phyloP scores from a whole-genome alignment of 2,329 filamentous ascomycete genomes.

The Ascocoryne sarcoides region DNA sequence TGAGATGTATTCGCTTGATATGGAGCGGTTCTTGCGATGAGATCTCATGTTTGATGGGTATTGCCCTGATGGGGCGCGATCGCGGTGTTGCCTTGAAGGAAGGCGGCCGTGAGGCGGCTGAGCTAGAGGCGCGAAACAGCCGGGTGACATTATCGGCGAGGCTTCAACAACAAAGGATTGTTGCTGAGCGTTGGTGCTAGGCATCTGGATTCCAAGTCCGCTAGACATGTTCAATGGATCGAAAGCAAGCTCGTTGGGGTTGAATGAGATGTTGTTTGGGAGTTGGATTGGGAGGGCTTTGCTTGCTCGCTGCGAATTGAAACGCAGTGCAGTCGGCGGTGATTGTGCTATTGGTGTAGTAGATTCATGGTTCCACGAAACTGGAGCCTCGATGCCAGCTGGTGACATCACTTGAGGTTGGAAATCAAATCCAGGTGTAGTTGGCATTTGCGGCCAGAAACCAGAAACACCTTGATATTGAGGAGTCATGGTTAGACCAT shows the following conservation, averaged over 20 bases:
- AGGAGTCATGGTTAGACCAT: conserved; percentile 16
- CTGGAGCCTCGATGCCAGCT: conserved; percentile 13
- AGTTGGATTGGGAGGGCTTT: conserved; percentile 24
- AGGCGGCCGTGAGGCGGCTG: conserved; percentile 3
- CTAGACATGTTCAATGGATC: conserved; percentile 12
- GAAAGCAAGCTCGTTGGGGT: conserved; percentile 13
- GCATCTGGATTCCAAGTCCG: conserved; percentile 27
- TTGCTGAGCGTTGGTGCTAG: conserved; percentile 13
- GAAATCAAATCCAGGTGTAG: conserved; percentile 8
- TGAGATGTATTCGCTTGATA: conserved; percentile 11
- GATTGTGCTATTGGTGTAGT: conserved; percentile 22
- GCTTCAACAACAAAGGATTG: conserved; percentile 18
- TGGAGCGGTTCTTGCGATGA: conserved; percentile 7
- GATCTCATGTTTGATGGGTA: conserved; percentile 1
- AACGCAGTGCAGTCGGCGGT: conserved; percentile 19
- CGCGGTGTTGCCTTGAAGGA: conserved; percentile 1
- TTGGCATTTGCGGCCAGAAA: conserved; percentile 19
- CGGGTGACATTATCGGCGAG: conserved; percentile 14
- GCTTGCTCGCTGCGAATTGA: conserved; percentile 21
- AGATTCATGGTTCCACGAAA: conserved; percentile 27
- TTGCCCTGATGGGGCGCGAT: conserved; percentile 2
- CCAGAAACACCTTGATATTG: conserved; percentile 15
- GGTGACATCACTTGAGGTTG: background rate
- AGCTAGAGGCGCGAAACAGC: conserved; percentile 10
- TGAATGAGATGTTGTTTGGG: conserved; percentile 22